A percentile compares a stretch with the other conserved stretches of the same genome.
Evolutionary conservation across 176 grass and related monocot genomes (phyloP).

Genomic region (Oryza brachyantha): DNA sequence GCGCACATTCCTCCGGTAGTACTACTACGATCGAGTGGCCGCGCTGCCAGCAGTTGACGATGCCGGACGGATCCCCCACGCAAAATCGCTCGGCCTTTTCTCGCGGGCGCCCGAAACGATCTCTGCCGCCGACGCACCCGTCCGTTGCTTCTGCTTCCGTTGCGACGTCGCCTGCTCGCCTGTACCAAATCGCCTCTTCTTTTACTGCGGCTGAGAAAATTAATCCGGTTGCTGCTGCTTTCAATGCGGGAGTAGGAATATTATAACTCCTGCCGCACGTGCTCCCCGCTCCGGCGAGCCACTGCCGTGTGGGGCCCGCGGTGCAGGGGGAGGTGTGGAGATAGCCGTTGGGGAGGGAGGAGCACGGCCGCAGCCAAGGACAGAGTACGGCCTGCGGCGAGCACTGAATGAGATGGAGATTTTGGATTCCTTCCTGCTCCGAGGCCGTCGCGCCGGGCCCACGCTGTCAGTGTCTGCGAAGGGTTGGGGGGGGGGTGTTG

Average conservation of each 20-base stretch:
- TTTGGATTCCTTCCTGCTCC: conserved; percentile 20
- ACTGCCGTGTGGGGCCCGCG: conserved; percentile 1
- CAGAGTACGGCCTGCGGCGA: neutral
- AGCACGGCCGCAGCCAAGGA: neutral
- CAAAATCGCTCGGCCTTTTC: conserved; percentile 17
- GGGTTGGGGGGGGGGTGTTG: no score
- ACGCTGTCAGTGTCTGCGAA: neutral
- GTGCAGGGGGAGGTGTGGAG: neutral
- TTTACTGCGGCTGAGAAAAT: conserved; percentile 9
- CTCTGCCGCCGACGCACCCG: conserved; percentile 15
- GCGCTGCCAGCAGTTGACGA: conserved; percentile 27
- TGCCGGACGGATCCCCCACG: neutral
- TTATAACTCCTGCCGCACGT: conserved; percentile 29
- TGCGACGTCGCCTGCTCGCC: neutral
- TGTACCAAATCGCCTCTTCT: conserved; percentile 3
- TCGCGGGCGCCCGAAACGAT: neutral
- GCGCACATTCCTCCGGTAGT: conserved; percentile 30
- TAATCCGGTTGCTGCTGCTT: conserved; percentile 22
- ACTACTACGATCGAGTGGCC: neutral
- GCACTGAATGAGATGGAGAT: conserved; percentile 33
- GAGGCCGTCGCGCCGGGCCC: neutral
- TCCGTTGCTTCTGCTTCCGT: neutral
- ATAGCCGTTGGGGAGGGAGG: conserved; percentile 40
- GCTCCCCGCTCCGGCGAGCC: neutral
- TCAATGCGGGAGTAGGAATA: neutral